Evolutionary conservation across 371 early-diverging fungal genomes (phyloP), one percentile per base, ranked within the genome.

Genomic region (Mortierella polycephala): DNA sequence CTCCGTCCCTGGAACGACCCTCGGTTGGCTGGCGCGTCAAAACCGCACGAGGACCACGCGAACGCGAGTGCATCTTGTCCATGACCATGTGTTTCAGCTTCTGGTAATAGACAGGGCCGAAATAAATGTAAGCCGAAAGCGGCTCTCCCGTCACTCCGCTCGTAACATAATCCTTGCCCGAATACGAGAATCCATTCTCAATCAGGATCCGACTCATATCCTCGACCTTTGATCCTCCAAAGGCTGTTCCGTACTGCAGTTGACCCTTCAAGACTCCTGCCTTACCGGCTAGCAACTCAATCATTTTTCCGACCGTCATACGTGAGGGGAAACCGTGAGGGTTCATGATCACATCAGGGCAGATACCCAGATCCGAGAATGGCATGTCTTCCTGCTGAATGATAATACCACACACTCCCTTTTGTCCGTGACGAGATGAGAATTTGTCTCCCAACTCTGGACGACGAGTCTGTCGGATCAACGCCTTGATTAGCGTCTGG

Each of bases 251-350:
- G 71, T 99, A 99, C 76, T 98, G 98, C 46, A 97, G 83, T 77
- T 94, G 86, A 37, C 99, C 99, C 69, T 92, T 92, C 65, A 99
- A 74, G 3, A 99, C 95, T 57, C 98, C 99, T 0, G 99, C 99
- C 83, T 99, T 99, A 67, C 99, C 99, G 8, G 96, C 95, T 56
- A 99, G 81, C 64, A 98, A 82, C 85, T 99, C 99, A 81, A 99
- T 96, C 93, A 99, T 98, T 83, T 99, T 99, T 58, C 99, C 99
- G 7, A 99, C 99, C 23, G 99, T 99, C 99, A 99, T 99, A 86
- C 99, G 97, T 23, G 96, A 96, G 37, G 99, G 99, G 92, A 99
- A 99, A 80, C 99, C 99, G 86, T 99, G 99, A 41, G 99, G 99
- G 86, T 99, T 99, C 99, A 99, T 99, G 84, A 99, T 98, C 59